Evolutionary conservation across 2,329 filamentous ascomycete genomes (phyloP), one percentile per base, ranked within the genome.

Genomic region (Coniella vitis): DNA sequence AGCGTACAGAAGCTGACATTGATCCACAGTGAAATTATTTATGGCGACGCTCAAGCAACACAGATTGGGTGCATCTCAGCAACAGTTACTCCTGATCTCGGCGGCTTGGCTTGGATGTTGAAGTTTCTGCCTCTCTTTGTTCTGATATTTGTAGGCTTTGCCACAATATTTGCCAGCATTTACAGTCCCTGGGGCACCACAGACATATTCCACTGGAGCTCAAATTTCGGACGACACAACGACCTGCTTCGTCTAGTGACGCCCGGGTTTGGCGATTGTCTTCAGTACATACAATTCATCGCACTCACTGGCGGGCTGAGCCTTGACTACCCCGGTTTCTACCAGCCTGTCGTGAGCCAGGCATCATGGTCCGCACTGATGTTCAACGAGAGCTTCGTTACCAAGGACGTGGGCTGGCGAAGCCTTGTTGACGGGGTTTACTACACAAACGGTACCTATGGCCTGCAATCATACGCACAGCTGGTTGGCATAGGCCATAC

Each of bases 271-370:
- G 90, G 89, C 7, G 93, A 98, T 63, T 98, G 93, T 61, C 74
- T 98, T 48, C 90, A 97, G 66, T 97, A 98, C 64, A 87, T 98
- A 16, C 93, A 98, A 63, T 98, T 95, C 59, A 76, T 93, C 47
- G 84, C 87, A 19, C 70, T 98, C 51, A 93, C 90, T 0, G 91
- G 91, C n/a, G 84, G 85, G 34, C 73, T 98, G 50, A 89, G 85
- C 7, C 73, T 98, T 55, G 82, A 84, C 57, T 98, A 97, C 60
- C 93, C 93, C 0, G 93, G 93, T 10, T 98, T 87, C 63, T 98
- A 90, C 63, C 91, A 95, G 63, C 93, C 93, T 4, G 86, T 89
- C 7, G 80, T 91, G 49, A 95, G 90, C 65, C 87, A 91, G 64
- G 85, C 79, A 13, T 82, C 86, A 35, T 98, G 93, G 93, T 93